Percentiles rank a stretch among this genome's conserved stretches.
phyloP scores from a whole-genome alignment of 1,284 basidiomycete genomes.

The Wallemia ichthyophaga region DNA sequence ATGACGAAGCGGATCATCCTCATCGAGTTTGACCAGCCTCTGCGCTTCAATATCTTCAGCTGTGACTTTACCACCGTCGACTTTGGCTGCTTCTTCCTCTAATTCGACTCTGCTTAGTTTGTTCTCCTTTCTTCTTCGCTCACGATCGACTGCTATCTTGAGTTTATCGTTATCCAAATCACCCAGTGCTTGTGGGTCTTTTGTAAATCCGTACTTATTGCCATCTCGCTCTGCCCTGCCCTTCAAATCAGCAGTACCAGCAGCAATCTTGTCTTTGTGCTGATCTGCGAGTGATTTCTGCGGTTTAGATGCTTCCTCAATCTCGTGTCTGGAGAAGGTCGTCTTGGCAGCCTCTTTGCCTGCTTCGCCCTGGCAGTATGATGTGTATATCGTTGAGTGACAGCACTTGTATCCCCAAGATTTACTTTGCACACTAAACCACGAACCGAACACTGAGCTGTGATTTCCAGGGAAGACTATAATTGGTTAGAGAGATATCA shows the following conservation, averaged over 20 bases:
- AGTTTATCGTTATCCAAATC: neutral
- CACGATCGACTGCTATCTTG: neutral
- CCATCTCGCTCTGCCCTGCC: neutral
- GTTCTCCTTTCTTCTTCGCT: neutral
- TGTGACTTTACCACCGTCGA: neutral
- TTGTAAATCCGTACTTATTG: neutral
- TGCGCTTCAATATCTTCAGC: neutral
- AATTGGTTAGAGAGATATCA: slow-evolving; percentile 1
- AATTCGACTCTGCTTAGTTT: neutral
- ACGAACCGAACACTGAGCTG: slow-evolving; percentile 80
- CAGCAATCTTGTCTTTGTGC: neutral
- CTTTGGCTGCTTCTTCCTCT: neutral
- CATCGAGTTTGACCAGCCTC: neutral
- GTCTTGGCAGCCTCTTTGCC: neutral
- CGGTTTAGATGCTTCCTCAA: neutral
- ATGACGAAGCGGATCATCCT: neutral
- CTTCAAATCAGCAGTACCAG: neutral
- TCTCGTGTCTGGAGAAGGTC: neutral
- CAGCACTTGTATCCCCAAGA: slow-evolving; percentile 89
- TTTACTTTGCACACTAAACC: slow-evolving; percentile 39
- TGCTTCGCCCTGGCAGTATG: neutral
- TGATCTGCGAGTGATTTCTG: neutral
- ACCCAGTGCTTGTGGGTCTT: neutral
- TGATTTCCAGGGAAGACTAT: slow-evolving; percentile 79
- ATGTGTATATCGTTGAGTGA: slow-evolving; percentile 26